Evolutionary conservation across 164 flowering plant genomes (phyloP).

Genomic region (Litsea cubeba): DNA sequence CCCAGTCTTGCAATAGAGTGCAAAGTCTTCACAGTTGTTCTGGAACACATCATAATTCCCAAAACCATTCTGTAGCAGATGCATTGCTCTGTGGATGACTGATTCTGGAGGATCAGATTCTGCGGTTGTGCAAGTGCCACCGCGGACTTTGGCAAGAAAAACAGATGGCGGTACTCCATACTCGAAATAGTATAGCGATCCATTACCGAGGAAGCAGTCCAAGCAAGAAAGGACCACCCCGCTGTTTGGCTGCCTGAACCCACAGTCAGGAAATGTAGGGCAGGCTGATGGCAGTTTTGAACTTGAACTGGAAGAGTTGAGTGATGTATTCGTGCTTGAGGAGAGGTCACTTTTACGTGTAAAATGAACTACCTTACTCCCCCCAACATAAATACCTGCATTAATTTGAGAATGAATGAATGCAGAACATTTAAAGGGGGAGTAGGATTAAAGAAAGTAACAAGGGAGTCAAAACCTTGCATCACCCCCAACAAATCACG

Average conservation of each 20-base stretch:
- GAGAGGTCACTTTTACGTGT: constrained; percentile 41
- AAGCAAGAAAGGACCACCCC: constrained; percentile 87
- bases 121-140: constrained; percentile 98
- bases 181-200: constrained; percentile 72
- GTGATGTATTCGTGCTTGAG: constrained; percentile 23
- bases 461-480: not conserved
- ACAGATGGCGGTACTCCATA: constrained; percentile 66
- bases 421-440: not conserved
- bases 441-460: not conserved
- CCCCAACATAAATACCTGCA: constrained; percentile 75
- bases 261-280: constrained; percentile 83
- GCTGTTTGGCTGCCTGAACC: constrained; percentile 79
- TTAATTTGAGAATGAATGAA: not conserved
- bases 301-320: constrained; percentile 20
- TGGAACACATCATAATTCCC: constrained; percentile 82
- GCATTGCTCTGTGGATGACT: constrained; percentile 89
- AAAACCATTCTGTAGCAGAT: constrained; percentile 90
- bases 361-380: constrained; percentile 90
- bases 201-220: constrained; percentile 81
- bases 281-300: constrained; percentile 42
- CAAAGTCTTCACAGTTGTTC: constrained; percentile 97
- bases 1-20: constrained; percentile 91
- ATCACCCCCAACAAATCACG: not conserved
- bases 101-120: constrained; percentile 59
- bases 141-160: constrained; percentile 81